Evolutionary conservation across 495 filamentous ascomycete species (phyloP), one percentile per base, ranked within the genome.

Genomic region (Neurospora sp.): DNA sequence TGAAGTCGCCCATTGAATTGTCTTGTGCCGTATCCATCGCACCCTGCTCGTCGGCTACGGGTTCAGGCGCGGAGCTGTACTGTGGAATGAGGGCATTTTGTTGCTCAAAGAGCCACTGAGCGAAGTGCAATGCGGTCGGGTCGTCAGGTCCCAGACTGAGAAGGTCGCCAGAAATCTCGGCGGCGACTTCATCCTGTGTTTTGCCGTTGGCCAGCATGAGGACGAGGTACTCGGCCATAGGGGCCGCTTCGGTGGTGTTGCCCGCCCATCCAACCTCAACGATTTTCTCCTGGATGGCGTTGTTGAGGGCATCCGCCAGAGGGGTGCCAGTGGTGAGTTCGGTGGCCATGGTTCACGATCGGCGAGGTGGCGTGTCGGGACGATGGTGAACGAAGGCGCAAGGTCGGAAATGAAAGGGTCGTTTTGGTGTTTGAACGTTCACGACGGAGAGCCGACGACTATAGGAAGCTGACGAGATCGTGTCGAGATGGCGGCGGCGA

Each of bases 191-290:
- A 62, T 93, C 89, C 79, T 96, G 90, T 8, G 91, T 92, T 83
- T 97, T 97, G 73, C 94, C 93, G 81, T 98, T 98, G 73, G 91
- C 93, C 39, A 99, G 88, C 95, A 98, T 98, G 71, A 97, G 87
- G 66, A 97, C 92, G 75, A 99, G 95, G 81, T 98, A 99, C 82
- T 99, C 96, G 54, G 93, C 91, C 73, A 99, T 86, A 14, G 94
- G 92, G 18, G 92, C 90, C 78, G 93, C 95, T 78, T 94, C 93
- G 75, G 88, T 86, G 73, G 89, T 91, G 54, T 91, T 92, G 62
- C 90, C 89, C 59, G 89, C 92, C 96, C 95, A 98, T 72, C 94
- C 94, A 72, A 94, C 91, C 81, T 99, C 95, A n/a, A 94, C 90
- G 76, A 99, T 83, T 83, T 98, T 98, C n/a, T 92, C 91, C 80